Evolutionary conservation across 164 flowering plant genomes (phyloP).

Genomic region (Aristolochia californica): DNA sequence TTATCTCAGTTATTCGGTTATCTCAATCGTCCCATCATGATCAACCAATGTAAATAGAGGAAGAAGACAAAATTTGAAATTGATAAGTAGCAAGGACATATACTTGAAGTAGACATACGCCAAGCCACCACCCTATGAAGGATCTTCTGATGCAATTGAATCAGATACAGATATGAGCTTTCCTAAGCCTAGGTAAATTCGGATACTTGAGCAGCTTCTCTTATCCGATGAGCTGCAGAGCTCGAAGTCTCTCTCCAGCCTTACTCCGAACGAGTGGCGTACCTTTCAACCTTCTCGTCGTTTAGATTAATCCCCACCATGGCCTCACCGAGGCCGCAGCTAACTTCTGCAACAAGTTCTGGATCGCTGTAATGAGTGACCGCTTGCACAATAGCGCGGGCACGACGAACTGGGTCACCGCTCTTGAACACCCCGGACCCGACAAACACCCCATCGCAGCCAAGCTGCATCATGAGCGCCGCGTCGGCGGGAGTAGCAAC

Average conservation of each 20-base stretch:
- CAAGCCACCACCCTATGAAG: too few relatives aligned
- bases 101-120: too few relatives aligned
- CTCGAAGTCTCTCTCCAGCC: background rate
- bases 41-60: too few relatives aligned
- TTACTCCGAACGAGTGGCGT: slow-evolving; percentile 20
- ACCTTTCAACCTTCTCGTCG: slow-evolving; percentile 27
- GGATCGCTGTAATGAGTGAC: slow-evolving; percentile 31
- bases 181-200: too few relatives aligned
- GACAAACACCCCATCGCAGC: slow-evolving; percentile 43
- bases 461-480: slow-evolving; percentile 43
- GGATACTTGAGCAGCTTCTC: too few relatives aligned
- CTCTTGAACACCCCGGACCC: slow-evolving; percentile 41
- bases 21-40: too few relatives aligned
- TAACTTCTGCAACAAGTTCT: slow-evolving; percentile 24
- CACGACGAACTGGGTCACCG: slow-evolving; percentile 23
- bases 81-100: too few relatives aligned
- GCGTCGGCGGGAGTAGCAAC: slow-evolving; percentile 44
- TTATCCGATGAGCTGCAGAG: too few relatives aligned
- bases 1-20: too few relatives aligned
- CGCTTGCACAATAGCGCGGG: slow-evolving; percentile 27
- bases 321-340: slow-evolving; percentile 31
- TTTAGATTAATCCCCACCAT: slow-evolving; percentile 29
- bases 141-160: too few relatives aligned
- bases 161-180: too few relatives aligned
- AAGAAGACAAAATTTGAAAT: too few relatives aligned